phyloP scores from a whole-genome alignment of 805 yeast genomes.

The Yamadazyma laniorum region DNA sequence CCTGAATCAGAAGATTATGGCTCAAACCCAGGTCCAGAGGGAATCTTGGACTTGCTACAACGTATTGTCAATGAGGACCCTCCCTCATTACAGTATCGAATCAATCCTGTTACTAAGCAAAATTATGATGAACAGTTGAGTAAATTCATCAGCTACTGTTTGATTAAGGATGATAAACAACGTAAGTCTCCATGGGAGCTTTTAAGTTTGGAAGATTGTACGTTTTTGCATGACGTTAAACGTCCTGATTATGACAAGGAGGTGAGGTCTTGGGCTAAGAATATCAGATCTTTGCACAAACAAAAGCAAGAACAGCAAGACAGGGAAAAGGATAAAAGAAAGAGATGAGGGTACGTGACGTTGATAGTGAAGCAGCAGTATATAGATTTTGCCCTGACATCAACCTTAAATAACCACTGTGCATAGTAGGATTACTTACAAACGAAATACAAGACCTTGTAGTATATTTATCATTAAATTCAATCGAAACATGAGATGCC shows the following conservation, averaged over 20 bases:
- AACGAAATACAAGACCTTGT: too few species aligned
- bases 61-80: conserved; percentile 92
- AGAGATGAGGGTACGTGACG: neutral
- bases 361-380: neutral
- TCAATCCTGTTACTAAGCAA: conserved; percentile 25
- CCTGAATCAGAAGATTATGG: neutral
- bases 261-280: conserved; percentile 42
- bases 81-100: conserved; percentile 54
- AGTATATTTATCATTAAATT: too few species aligned
- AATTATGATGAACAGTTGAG: conserved; percentile 51
- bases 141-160: conserved; percentile 69
- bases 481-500: too few species aligned
- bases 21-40: conserved; percentile 55
- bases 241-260: conserved; percentile 34
- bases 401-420: too few species aligned
- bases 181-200: conserved; percentile 77
- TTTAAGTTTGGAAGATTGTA: conserved; percentile 23
- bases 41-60: conserved; percentile 86
- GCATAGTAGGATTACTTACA: too few species aligned
- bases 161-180: conserved; percentile 62
- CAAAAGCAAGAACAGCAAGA: conserved; percentile 7
- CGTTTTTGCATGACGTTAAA: conserved; percentile 30
- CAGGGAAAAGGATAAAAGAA: conserved; percentile 1
- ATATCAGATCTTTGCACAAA: conserved; percentile 25
- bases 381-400: too few species aligned